phyloP scores from a whole-genome alignment of 768 basidiomycete genomes.

The Tylopilus sp. region DNA sequence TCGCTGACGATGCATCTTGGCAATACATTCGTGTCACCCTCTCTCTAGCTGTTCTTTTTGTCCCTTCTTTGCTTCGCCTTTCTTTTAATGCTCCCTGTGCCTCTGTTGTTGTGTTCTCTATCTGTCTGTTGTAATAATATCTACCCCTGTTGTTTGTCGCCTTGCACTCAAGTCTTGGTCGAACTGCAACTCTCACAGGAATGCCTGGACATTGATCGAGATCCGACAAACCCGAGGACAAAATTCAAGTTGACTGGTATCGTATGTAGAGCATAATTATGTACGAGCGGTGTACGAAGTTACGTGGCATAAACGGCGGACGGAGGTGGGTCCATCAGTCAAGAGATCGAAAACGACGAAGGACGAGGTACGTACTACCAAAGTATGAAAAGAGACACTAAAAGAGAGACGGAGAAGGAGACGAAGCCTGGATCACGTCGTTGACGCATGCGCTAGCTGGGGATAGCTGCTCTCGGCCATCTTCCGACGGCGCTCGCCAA shows the following conservation, averaged over 20 bases:
- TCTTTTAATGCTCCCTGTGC: background rate
- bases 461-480: slow-evolving; percentile 42
- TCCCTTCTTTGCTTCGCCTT: background rate
- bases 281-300: too few relatives aligned
- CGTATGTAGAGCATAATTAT: too few relatives aligned
- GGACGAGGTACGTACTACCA: background rate
- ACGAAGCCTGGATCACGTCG: background rate
- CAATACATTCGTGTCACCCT: background rate
- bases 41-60: background rate
- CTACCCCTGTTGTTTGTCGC: too few relatives aligned
- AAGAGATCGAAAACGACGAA: background rate
- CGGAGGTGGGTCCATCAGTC: too few relatives aligned
- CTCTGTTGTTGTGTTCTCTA: background rate
- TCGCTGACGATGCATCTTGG: background rate
- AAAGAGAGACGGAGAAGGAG: background rate
- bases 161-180: too few relatives aligned
- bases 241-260: background rate
- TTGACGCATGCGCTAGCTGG: too few relatives aligned
- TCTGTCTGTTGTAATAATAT: background rate
- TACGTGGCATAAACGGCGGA: too few relatives aligned
- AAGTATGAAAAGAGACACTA: too few relatives aligned
- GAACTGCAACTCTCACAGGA: too few relatives aligned
- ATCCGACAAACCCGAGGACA: background rate
- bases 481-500: slow-evolving; percentile 63
- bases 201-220: too few relatives aligned